Evolutionary conservation across 768 basidiomycete species (phyloP), one percentile per base, ranked within the genome.

Genomic region (Rhizopogon salebrosus): DNA sequence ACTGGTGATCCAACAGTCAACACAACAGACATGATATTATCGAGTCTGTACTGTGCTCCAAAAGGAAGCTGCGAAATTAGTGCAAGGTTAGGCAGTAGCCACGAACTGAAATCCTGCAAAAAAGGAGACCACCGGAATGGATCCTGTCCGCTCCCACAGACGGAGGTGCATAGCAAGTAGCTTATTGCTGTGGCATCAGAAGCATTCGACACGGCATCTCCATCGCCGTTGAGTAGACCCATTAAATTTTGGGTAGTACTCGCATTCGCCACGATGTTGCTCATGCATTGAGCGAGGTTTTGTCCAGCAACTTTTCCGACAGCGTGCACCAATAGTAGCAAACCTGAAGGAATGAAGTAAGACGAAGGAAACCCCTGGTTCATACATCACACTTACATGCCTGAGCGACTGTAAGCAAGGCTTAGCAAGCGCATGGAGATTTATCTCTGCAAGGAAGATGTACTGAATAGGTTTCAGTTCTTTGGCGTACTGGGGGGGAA

Each of bases 61-160:
- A 76, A 80, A 0, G 77, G 78, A 13, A 80, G 70, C 41, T 77
- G 76, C 0, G 76, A 75, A 16, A n/a, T n/a, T n/a, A n/a, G n/a
- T n/a, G n/a, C n/a, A n/a, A n/a, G n/a, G n/a, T n/a, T n/a, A n/a
- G n/a, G n/a, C n/a, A n/a, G n/a, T n/a, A n/a, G n/a, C n/a, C n/a
- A n/a, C n/a, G n/a, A n/a, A n/a, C n/a, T n/a, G n/a, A n/a, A n/a
- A n/a, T n/a, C n/a, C n/a, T n/a, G n/a, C n/a, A n/a, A n/a, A n/a
- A n/a, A n/a, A n/a, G n/a, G n/a, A n/a, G n/a, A n/a, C n/a, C n/a
- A n/a, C n/a, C n/a, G n/a, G n/a, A n/a, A n/a, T n/a, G n/a, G n/a
- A n/a, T n/a, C n/a, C n/a, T n/a, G 48, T 1, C 45, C 38, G 2
- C 0, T 4, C 26, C 64, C 62, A 36, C 64, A 65, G 13, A 14